phyloP scores from a whole-genome alignment of 2,329 filamentous ascomycete species.

The Aspergillus sp. region DNA sequence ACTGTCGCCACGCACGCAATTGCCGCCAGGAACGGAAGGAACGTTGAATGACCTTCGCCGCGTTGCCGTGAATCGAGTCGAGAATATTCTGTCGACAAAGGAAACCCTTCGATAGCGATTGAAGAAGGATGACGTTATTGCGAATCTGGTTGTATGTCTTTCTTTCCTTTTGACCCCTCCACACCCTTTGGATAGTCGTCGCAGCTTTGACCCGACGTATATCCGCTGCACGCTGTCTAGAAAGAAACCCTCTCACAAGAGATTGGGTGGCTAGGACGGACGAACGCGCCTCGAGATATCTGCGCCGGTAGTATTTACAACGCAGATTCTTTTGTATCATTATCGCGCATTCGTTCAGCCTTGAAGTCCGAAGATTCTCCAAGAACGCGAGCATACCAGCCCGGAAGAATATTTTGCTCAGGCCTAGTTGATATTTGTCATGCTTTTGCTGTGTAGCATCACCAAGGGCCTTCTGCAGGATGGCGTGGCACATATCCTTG shows the following conservation, averaged over 20 bases:
- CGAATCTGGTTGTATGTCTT: slow-evolving; percentile 77
- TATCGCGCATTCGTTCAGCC: slow-evolving; percentile 89
- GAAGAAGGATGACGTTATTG: slow-evolving; percentile 80
- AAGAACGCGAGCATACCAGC: slow-evolving; percentile 98
- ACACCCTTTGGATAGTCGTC: slow-evolving; percentile 91
- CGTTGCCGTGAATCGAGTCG: slow-evolving; percentile 90
- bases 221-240: slow-evolving; percentile 75
- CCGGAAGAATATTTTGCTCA: slow-evolving; percentile 99
- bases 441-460: slow-evolving; percentile 69
- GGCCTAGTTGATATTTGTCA: slow-evolving; percentile 95
- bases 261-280: slow-evolving; percentile 81
- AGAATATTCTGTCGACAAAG: slow-evolving; percentile 87
- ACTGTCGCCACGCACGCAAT: slow-evolving; percentile 78
- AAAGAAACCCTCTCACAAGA: slow-evolving; percentile 72
- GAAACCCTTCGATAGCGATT: slow-evolving; percentile 89
- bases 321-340: slow-evolving; percentile 99
- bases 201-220: slow-evolving; percentile 81
- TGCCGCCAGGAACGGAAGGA: slow-evolving; percentile 81
- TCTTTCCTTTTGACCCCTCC: slow-evolving; percentile 88
- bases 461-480: slow-evolving; percentile 83
- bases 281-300: slow-evolving; percentile 82
- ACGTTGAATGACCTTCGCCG: slow-evolving; percentile 85
- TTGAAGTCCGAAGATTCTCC: slow-evolving; percentile 86
- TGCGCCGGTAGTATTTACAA: slow-evolving; percentile 90
- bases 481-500: slow-evolving; percentile 87